Evolutionary conservation across 495 filamentous ascomycete genomes (phyloP).

Genomic region (Hypomontagnella submonticulosa): DNA sequence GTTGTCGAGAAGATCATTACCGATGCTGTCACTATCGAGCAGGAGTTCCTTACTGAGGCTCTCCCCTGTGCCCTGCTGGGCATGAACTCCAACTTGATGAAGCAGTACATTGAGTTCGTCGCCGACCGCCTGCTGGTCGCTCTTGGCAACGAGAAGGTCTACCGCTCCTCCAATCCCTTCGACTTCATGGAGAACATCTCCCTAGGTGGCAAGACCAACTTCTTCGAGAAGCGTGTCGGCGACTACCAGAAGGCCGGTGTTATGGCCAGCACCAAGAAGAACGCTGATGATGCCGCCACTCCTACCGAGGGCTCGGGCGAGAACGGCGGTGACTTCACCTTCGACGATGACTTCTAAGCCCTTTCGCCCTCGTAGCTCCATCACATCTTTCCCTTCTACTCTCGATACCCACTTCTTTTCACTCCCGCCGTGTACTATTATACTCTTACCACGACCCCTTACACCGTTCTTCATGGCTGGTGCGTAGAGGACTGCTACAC

Average conservation of each 20-base stretch:
- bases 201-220: slow-evolving; percentile 98
- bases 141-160: slow-evolving; percentile 93
- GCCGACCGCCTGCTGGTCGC: slow-evolving; percentile 93
- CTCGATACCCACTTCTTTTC: slow-evolving; percentile 48
- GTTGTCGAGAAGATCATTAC: slow-evolving; percentile 87
- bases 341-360: slow-evolving; percentile 96
- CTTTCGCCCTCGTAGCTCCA: neutral
- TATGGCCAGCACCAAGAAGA: slow-evolving; percentile 93
- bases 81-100: slow-evolving; percentile 98
- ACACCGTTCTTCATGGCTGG: slow-evolving; percentile 2
- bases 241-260: slow-evolving; percentile 99
- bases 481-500: slow-evolving; percentile 13
- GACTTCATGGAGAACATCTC: slow-evolving; percentile 99
- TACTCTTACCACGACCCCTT: slow-evolving; percentile 9
- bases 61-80: slow-evolving; percentile 91
- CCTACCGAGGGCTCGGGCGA: slow-evolving; percentile 66
- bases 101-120: slow-evolving; percentile 99
- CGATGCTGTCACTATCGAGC: slow-evolving; percentile 93
- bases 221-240: slow-evolving; percentile 99
- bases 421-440: slow-evolving; percentile 35
- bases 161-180: slow-evolving; percentile 93
- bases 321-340: slow-evolving; percentile 83
- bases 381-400: neutral
- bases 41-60: slow-evolving; percentile 97
- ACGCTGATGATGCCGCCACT: slow-evolving; percentile 58